Evolutionary conservation across 257 asterid genomes (phyloP).

Genomic region (Striga asiatica): DNA sequence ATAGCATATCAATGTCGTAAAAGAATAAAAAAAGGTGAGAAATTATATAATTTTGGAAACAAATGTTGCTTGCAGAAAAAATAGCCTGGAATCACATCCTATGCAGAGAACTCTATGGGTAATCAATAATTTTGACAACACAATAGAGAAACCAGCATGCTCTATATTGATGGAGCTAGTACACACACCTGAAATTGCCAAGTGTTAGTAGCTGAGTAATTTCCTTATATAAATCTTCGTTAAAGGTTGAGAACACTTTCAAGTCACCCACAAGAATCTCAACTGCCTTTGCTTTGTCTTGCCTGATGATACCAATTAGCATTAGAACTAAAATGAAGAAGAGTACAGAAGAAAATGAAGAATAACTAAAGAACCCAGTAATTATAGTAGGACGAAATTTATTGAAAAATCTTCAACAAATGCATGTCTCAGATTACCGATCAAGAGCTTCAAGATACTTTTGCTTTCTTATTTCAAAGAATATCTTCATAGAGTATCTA

Average conservation of each 20-base stretch:
- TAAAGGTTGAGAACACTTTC: constrained; percentile 82
- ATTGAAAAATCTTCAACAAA: background rate
- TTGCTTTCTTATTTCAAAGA: constrained; percentile 92
- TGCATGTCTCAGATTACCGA: constrained; percentile 29
- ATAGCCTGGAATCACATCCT: background rate
- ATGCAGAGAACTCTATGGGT: background rate
- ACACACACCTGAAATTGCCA: constrained; percentile 62
- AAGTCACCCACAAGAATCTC: constrained; percentile 76
- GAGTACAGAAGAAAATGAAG: background rate
- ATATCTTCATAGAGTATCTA: constrained; percentile 94
- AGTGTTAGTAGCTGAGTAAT: constrained; percentile 89
- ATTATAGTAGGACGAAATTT: background rate
- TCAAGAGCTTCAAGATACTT: constrained; percentile 98
- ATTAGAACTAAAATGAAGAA: background rate
- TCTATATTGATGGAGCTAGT: background rate
- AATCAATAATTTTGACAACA: background rate
- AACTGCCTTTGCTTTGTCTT: constrained; percentile 89
- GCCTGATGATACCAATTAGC: constrained; percentile 32
- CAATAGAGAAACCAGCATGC: background rate
- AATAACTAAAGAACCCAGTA: background rate
- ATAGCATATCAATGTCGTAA: too few species aligned
- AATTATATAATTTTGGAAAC: background rate
- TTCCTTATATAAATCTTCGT: constrained; percentile 84
- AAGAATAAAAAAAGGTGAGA: background rate
- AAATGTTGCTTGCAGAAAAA: background rate